Base-by-base conservation (phyloP, 441 rosid species). In the Francoa sonchifolia region DNA sequence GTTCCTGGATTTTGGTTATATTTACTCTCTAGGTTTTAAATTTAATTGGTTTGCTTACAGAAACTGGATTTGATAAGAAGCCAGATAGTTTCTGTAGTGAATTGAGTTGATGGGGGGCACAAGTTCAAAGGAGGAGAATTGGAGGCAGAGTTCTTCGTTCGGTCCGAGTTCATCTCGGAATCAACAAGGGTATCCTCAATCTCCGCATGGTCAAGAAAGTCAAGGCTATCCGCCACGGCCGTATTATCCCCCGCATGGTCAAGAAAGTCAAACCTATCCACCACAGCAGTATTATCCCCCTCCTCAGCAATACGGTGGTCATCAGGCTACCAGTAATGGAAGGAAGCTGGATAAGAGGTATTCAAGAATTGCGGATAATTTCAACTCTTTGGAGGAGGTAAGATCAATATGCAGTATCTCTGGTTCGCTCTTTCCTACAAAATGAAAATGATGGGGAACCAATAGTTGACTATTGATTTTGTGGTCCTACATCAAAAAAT, bases 321-420 rank as follows among this genome's bases (percentile, higher is more conserved):
- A 47, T 19, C 21, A 8, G 3, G 35, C 21, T 3, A 28, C 34
- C 12, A 41, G 33, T 38, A 61, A 63, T 45, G 64, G 47, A 47
- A 82, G 62, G 71, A 73, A 33, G 47, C 65, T 74, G 48, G 94
- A 90, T 6, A 62, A 83, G 33, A 82, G 62, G 69, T 86, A 60
- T 47, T 90, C 96, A 0, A 74, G 65, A 49, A 80, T 90, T 57
- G 73, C 95, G 2, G 99, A 90, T 58, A 47, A 78, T 51, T 90
- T 71, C 74, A 74, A 58, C 40, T 76, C 99, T 31, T 70, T 90
- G 48, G 88, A 76, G 3, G 80, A 90, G 90, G 99, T 90, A 55
- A 56, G 50, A 13, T 43, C 42, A 6, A 19, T 26, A 7, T 47
- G 8, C 29, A 5, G 11, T 36, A 8, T 36, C 2, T 19, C 0